Conservation (phyloP, 2,329 filamentous ascomycete species). For the Alternaria burnsii region DNA sequence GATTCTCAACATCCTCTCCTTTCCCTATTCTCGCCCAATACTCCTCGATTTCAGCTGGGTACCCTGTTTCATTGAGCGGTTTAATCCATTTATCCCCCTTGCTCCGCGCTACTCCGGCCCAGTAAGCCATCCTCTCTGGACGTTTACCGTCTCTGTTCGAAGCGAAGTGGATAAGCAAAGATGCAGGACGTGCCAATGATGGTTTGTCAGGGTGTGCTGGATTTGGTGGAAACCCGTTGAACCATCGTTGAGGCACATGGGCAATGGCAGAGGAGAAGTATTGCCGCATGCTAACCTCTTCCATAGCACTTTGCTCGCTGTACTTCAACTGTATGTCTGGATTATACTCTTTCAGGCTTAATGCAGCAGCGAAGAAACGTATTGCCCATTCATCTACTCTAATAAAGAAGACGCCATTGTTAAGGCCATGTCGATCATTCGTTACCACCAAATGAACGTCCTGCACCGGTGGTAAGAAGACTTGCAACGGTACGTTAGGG, state of each 20-base stretch:
- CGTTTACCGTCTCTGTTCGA: conserved; percentile 13
- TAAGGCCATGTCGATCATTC: conserved; percentile 53
- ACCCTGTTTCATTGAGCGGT: conserved; percentile 3
- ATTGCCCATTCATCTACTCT: conserved; percentile 51
- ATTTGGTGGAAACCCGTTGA: conserved; percentile 10
- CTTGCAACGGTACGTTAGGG: conserved; percentile 8
- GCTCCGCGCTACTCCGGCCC: not conserved
- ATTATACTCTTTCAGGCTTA: conserved; percentile 9
- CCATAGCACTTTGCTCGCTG: conserved; percentile 13
- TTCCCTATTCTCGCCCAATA: conserved; percentile 1
- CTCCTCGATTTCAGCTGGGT: conserved; percentile 1
- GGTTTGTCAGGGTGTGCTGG: not conserved
- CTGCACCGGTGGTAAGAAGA: conserved; percentile 1
- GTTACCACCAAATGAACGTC: conserved; percentile 45
- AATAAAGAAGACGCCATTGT: conserved; percentile 55
- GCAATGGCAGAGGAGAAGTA: conserved; percentile 1
- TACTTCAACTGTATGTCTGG: conserved; percentile 10
- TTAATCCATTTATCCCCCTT: not conserved
- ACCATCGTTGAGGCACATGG: conserved; percentile 12
- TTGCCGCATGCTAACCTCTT: not conserved
- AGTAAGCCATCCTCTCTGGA: conserved; percentile 13
- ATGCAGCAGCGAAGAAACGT: conserved; percentile 48
- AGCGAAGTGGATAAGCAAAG: conserved; percentile 10
- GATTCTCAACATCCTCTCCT: not conserved
- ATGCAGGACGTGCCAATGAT: conserved; percentile 1